A percentile compares a stretch with the other conserved stretches of the same genome.
Conservation (phyloP, 2,329 filamentous ascomycete species). For the Fusarium sp. region DNA sequence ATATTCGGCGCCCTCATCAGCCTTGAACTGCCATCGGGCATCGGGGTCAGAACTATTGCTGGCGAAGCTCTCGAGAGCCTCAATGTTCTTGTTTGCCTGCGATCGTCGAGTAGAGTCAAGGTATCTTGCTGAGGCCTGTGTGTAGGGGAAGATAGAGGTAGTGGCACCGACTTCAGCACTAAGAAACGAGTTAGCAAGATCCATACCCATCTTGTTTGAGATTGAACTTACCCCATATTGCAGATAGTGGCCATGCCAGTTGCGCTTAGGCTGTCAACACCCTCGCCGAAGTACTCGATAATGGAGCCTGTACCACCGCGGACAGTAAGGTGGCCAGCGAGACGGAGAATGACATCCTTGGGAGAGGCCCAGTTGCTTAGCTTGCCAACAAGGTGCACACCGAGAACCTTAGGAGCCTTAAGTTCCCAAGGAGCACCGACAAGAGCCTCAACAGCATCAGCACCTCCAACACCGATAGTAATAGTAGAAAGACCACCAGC, state of each 20-base stretch:
- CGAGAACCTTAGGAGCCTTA: conserved; percentile 91
- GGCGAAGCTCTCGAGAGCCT: conserved; percentile 68
- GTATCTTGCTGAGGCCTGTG: conserved; percentile 84
- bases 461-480: conserved; percentile 96
- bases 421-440: conserved; percentile 98
- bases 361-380: conserved; percentile 92
- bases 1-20: conserved; percentile 89
- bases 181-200: not conserved
- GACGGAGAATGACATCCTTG: conserved; percentile 92
- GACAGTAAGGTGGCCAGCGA: conserved; percentile 91
- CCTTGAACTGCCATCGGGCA: conserved; percentile 73
- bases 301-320: conserved; percentile 94
- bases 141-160: conserved; percentile 95
- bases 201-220: not conserved
- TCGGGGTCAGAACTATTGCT: conserved; percentile 56
- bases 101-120: conserved; percentile 79
- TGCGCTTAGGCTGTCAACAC: conserved; percentile 87
- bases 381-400: conserved; percentile 84
- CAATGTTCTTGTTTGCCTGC: conserved; percentile 75
- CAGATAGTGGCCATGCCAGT: conserved; percentile 94
- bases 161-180: conserved; percentile 89
- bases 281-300: conserved; percentile 93
- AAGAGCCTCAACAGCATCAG: conserved; percentile 95
- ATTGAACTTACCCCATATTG: conserved; percentile 73
- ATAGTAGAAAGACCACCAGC: conserved; percentile 94